Percentiles rank a stretch among this genome's conserved stretches.
Conservation (phyloP, 805 yeast genomes). For the Metschnikowia aberdeeniae region DNA sequence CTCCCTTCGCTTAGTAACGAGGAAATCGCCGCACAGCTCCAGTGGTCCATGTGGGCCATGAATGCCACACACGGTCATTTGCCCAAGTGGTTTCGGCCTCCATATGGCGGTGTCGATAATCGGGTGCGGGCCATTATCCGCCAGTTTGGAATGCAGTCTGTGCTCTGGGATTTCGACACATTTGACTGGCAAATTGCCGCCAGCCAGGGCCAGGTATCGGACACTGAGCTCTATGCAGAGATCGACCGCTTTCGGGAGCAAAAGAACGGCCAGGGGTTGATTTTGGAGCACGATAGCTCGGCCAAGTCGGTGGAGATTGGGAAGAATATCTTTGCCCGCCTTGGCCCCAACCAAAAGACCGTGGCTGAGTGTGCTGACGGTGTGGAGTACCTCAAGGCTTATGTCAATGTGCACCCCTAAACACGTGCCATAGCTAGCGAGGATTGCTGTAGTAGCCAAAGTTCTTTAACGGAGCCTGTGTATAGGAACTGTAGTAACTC, state of each 20-base stretch:
- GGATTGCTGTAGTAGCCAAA: no score
- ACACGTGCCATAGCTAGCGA: not conserved
- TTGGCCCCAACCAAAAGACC: constrained; percentile 56
- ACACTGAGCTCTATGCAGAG: constrained; percentile 50
- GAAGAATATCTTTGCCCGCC: constrained; percentile 45
- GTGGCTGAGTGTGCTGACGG: constrained; percentile 78
- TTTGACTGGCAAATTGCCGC: constrained; percentile 73
- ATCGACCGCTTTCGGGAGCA: constrained; percentile 48
- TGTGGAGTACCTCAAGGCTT: constrained; percentile 51
- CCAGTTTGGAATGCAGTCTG: constrained; percentile 83
- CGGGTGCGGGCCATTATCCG: constrained; percentile 75
- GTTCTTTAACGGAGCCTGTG: not conserved
- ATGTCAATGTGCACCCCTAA: constrained; percentile 9
- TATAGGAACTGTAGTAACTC: no score
- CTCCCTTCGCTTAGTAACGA: constrained; percentile 76
- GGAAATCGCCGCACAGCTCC: constrained; percentile 79
- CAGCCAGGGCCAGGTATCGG: constrained; percentile 44
- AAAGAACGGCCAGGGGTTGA: constrained; percentile 49
- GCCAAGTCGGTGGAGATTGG: constrained; percentile 66
- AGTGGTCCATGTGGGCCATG: constrained; percentile 98
- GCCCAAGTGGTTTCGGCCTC: constrained; percentile 95
- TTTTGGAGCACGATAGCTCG: constrained; percentile 83
- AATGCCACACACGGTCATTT: constrained; percentile 85
- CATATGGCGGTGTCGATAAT: constrained; percentile 92
- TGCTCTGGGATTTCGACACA: constrained; percentile 88